These are phyloP conservation scores for Zymoseptoria crescenta DNA, from an alignment of 2,329 filamentous ascomycete genomes.

Conservation along the genomic window DNA sequence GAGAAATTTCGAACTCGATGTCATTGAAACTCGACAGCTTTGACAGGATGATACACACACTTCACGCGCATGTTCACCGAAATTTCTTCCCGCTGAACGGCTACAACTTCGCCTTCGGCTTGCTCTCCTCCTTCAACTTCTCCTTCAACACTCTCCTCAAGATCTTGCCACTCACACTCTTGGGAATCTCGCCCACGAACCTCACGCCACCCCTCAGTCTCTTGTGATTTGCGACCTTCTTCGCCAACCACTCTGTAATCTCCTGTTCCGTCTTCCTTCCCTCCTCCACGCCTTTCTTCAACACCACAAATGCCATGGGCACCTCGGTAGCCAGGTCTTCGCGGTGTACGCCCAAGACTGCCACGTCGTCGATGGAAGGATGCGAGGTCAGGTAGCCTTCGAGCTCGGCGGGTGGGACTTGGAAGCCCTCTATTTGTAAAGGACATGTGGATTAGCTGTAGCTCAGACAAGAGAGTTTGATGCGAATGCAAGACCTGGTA, in stretches of 20 bases:
- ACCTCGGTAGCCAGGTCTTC: slow-evolving; percentile 45
- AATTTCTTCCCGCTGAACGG: background rate
- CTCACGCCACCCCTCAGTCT: slow-evolving; percentile 43
- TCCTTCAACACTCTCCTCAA: slow-evolving; percentile 52
- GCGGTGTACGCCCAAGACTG: slow-evolving; percentile 39
- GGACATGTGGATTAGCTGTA: slow-evolving; percentile 57
- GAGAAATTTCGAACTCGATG: background rate
- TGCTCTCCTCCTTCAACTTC: slow-evolving; percentile 36
- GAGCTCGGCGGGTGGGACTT: slow-evolving; percentile 29
- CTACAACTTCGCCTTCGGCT: slow-evolving; percentile 37
- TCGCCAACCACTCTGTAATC: slow-evolving; percentile 54
- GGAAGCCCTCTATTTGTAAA: slow-evolving; percentile 7
- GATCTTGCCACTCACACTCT: slow-evolving; percentile 69
- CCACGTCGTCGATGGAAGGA: slow-evolving; percentile 36
- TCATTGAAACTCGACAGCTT: background rate
- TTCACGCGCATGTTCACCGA: background rate
- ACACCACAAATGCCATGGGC: slow-evolving; percentile 51
- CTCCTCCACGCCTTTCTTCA: slow-evolving; percentile 27
- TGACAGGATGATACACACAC: background rate
- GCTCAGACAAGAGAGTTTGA: background rate
- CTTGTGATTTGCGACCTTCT: slow-evolving; percentile 62
- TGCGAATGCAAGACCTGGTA: background rate
- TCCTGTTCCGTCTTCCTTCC: slow-evolving; percentile 34
- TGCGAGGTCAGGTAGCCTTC: slow-evolving; percentile 39
- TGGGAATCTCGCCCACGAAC: slow-evolving; percentile 61